These are phyloP conservation scores for Metroxylon sagu DNA, from an alignment of 176 grass and related monocot species.

Conservation along the genomic window DNA sequence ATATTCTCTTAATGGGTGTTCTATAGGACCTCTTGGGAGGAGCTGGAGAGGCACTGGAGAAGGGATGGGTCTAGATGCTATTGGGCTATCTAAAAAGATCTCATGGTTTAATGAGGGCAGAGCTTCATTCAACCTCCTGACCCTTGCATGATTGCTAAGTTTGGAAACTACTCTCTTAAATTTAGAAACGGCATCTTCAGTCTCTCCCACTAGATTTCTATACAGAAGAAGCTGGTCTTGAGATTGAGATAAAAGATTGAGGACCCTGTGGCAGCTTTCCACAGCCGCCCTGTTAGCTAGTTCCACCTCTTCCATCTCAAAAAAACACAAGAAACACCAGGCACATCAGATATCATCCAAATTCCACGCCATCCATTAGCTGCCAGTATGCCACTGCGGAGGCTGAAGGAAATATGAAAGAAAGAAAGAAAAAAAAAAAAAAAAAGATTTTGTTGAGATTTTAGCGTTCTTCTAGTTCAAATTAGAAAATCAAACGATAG, in stretches of 20 bases:
- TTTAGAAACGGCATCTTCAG: slow-evolving; percentile 53
- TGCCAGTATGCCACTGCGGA: too few species aligned
- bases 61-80: not conserved
- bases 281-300: slow-evolving; percentile 56
- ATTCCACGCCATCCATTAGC: too few species aligned
- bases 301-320: slow-evolving; percentile 68
- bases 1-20: slow-evolving; percentile 37
- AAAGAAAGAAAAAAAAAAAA: too few species aligned
- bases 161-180: slow-evolving; percentile 47
- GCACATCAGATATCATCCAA: not conserved
- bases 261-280: slow-evolving; percentile 65
- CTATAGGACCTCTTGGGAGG: slow-evolving; percentile 40
- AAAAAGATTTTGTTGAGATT: too few species aligned
- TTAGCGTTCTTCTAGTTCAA: too few species aligned
- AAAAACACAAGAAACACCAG: slow-evolving; percentile 13
- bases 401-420: too few species aligned
- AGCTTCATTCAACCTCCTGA: slow-evolving; percentile 56
- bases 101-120: slow-evolving; percentile 49
- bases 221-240: slow-evolving; percentile 37
- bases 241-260: slow-evolving; percentile 56
- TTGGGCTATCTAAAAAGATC: slow-evolving; percentile 52
- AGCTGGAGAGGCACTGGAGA: slow-evolving; percentile 51
- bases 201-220: slow-evolving; percentile 46
- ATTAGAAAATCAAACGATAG: too few species aligned
- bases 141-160: slow-evolving; percentile 59